Evolutionary conservation across 306 rosid genomes (phyloP).

Genomic region (Pyrus bretschneideri): DNA sequence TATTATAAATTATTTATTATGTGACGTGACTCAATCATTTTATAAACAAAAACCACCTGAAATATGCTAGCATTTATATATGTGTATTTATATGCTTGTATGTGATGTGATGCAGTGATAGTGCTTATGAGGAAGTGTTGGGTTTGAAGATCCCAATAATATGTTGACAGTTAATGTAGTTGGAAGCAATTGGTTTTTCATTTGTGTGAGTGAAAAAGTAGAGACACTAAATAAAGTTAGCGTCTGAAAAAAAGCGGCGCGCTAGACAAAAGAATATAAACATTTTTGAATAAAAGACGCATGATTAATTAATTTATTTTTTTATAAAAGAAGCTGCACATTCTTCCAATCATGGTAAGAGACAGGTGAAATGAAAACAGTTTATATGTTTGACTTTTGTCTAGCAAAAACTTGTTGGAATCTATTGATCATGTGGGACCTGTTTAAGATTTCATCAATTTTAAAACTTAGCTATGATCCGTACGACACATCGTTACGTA

Average conservation of each 20-base stretch:
- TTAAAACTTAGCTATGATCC: not conserved
- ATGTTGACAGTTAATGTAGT: not conserved
- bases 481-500: not conserved
- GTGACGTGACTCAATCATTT: not conserved
- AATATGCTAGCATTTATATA: not conserved
- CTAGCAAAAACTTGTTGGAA: no score
- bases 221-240: not conserved
- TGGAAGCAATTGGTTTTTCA: not conserved
- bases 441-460: not conserved
- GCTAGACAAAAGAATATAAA: not conserved
- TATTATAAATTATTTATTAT: no score
- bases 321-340: fast-evolving
- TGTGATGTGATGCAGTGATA: not conserved
- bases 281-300: not conserved
- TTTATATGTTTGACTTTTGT: not conserved
- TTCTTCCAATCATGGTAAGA: not conserved
- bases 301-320: not conserved
- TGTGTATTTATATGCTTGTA: no score
- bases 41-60: not conserved
- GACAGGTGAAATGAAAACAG: not conserved
- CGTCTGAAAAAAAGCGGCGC: fast-evolving
- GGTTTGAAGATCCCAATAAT: not conserved
- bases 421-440: not conserved
- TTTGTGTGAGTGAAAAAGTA: not conserved
- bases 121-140: not conserved